Percentiles rank a stretch among this genome's conserved stretches.
phyloP scores from a whole-genome alignment of 148 eudicot species.

The Nepenthes mirabilis region DNA sequence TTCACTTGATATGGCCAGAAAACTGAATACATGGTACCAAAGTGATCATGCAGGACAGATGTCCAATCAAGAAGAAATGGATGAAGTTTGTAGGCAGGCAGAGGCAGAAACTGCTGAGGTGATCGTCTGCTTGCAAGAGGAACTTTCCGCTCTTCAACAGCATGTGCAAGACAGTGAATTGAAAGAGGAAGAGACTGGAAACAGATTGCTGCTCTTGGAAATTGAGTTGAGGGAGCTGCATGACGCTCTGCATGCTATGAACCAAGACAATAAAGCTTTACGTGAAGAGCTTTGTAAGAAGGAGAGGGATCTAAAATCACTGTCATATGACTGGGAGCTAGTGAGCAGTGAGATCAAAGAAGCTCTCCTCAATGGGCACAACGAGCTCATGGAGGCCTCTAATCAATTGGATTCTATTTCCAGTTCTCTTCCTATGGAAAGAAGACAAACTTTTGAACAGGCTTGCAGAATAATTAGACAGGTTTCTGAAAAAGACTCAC shows the following conservation, averaged over 20 bases:
- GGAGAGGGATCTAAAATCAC: conserved; percentile 29
- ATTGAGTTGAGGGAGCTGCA: conserved; percentile 30
- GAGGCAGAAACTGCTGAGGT: conserved; percentile 98
- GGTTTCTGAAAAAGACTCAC: conserved; percentile 51
- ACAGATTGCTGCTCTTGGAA: conserved; percentile 25
- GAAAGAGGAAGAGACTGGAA: conserved; percentile 50
- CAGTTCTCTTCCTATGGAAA: conserved; percentile 22
- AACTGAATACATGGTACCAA: conserved; percentile 48
- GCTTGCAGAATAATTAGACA: conserved; percentile 43
- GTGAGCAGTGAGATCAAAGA: conserved; percentile 50
- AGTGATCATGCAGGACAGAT: conserved; percentile 46
- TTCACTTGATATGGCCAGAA: conserved; percentile 88
- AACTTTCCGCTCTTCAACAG: conserved; percentile 67
- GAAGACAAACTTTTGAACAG: conserved; percentile 41
- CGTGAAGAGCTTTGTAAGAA: conserved; percentile 32
- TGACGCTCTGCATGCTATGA: conserved; percentile 17
- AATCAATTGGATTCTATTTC: conserved; percentile 40
- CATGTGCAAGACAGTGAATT: conserved; percentile 43
- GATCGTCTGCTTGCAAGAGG: conserved; percentile 90
- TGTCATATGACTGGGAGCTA: conserved; percentile 41
- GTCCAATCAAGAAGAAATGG: conserved; percentile 76
- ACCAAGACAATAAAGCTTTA: conserved; percentile 36
- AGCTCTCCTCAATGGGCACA: conserved; percentile 52
- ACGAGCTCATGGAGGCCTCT: conserved; percentile 51
- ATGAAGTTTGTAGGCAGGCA: conserved; percentile 68